Conservation (phyloP, 2,329 filamentous ascomycete genomes). For the Neopestalotiopsis sp. region DNA sequence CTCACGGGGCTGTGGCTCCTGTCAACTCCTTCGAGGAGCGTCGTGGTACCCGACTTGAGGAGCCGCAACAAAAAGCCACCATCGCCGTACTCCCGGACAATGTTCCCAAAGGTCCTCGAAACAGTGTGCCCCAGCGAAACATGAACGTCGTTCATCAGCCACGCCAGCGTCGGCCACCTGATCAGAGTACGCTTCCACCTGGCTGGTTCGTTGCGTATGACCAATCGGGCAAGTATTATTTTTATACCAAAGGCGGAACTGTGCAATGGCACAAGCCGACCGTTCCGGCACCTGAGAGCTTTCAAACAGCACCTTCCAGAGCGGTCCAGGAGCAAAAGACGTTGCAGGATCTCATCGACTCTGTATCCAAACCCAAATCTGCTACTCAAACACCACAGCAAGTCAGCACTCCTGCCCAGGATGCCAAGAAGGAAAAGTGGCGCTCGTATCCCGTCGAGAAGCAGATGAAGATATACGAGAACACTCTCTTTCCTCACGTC, state of each 20-base stretch:
- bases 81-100: slow-evolving; percentile 48
- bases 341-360: slow-evolving; percentile 85
- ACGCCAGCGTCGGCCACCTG: slow-evolving; percentile 61
- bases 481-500: slow-evolving; percentile 87
- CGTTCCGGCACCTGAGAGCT: slow-evolving; percentile 65
- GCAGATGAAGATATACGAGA: slow-evolving; percentile 94
- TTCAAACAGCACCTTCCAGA: slow-evolving; percentile 69
- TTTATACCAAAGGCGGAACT: slow-evolving; percentile 78
- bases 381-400: slow-evolving; percentile 71
- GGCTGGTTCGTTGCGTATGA: slow-evolving; percentile 86
- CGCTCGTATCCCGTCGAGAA: slow-evolving; percentile 75
- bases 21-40: slow-evolving; percentile 68
- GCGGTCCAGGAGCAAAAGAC: slow-evolving; percentile 69
- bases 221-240: slow-evolving; percentile 76
- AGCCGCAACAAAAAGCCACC: slow-evolving; percentile 45
- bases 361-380: slow-evolving; percentile 72
- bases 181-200: slow-evolving; percentile 63
- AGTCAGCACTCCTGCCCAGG: slow-evolving; percentile 57
- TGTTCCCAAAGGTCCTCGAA: slow-evolving; percentile 65
- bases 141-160: slow-evolving; percentile 56
- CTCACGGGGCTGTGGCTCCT: slow-evolving; percentile 45
- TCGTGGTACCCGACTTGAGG: slow-evolving; percentile 61
- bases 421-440: slow-evolving; percentile 75
- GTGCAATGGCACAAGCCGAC: slow-evolving; percentile 86
- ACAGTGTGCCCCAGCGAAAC: slow-evolving; percentile 61